Base-by-base conservation (phyloP, 192 early-diverging fungal species). In the Umbelopsis isabellina region DNA sequence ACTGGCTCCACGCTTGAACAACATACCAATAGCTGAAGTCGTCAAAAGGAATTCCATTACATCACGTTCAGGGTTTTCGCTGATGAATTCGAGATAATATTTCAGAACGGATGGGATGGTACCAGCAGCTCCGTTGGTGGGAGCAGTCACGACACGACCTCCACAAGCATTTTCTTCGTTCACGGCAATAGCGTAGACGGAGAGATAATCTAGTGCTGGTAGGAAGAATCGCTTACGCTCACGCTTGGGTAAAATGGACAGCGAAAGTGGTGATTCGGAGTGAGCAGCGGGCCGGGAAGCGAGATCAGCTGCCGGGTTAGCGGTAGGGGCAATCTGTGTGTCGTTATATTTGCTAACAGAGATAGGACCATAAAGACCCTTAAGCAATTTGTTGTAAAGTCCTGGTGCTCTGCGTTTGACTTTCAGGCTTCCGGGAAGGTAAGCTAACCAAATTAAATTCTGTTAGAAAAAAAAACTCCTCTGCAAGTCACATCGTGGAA, bases 81-180 rank as follows among this genome's bases (percentile, higher is more conserved):
- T 95, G 69, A 97, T 89, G 77, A 98, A 98, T 76, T 96, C 94
- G 11, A 98, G 84, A 79, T 97, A 94, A 79, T 96, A 98, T 79
- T 97, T 98, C 21, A 98, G 84, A 4, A 97, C 95, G 2, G 95
- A 89, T 8, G 96, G 96, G 71, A 98, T 96, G 5, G 93, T 92
- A 37, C 96, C 96, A 5, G 95, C 95, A 18, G 96, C 93, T 4
- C 96, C 96, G 78, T 98, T 98, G 7, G 96, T 98, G 10, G 96
- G 96, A 3, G 96, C 95, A 9, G 96, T 96, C 1, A 95, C 94
- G 9, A 97, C 92, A 21, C 93, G 87, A 16, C 93, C 91, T 64
- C 91, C 90, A 10, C 88, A 84, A 7, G 91, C 91, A 72, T 94
- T 93, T 81, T 91, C 94, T 79, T 98, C 96, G 67, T 98, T 98